Evolutionary conservation across 2,329 filamentous ascomycete genomes (phyloP).

Genomic region (Diaporthe sp.): DNA sequence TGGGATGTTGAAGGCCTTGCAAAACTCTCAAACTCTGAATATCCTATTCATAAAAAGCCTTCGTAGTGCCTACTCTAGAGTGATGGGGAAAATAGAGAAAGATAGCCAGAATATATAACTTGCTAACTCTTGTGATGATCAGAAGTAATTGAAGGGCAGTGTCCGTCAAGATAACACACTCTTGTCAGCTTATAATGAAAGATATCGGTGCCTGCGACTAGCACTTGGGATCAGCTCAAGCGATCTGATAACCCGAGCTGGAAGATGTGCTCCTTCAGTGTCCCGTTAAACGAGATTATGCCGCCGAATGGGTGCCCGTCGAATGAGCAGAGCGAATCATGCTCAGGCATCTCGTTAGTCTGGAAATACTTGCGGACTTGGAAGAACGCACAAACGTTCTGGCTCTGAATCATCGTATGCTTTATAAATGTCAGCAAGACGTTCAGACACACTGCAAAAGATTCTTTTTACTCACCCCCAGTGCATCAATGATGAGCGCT

Average conservation of each 20-base stretch:
- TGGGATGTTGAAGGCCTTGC: too few species aligned
- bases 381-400: slow-evolving; percentile 23
- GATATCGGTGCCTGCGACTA: too few species aligned
- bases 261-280: slow-evolving; percentile 22
- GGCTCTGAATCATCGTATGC: not conserved
- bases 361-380: slow-evolving; percentile 36
- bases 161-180: not conserved
- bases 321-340: slow-evolving; percentile 37
- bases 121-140: too few species aligned
- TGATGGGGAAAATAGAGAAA: not conserved
- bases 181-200: not conserved
- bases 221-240: not conserved
- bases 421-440: slow-evolving; percentile 8
- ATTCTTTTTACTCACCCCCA: slow-evolving; percentile 33
- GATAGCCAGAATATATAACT: not conserved
- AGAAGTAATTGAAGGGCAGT: not conserved
- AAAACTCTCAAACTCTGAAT: too few species aligned
- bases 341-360: slow-evolving; percentile 34
- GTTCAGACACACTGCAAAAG: not conserved
- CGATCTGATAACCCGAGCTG: not conserved
- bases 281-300: slow-evolving; percentile 34
- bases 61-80: not conserved
- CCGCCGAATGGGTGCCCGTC: slow-evolving; percentile 25
- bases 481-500: slow-evolving; percentile 33
- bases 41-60: too few species aligned